Conservation (phyloP, 352 stramenopile genomes). For the Globisporangium viniferum region DNA sequence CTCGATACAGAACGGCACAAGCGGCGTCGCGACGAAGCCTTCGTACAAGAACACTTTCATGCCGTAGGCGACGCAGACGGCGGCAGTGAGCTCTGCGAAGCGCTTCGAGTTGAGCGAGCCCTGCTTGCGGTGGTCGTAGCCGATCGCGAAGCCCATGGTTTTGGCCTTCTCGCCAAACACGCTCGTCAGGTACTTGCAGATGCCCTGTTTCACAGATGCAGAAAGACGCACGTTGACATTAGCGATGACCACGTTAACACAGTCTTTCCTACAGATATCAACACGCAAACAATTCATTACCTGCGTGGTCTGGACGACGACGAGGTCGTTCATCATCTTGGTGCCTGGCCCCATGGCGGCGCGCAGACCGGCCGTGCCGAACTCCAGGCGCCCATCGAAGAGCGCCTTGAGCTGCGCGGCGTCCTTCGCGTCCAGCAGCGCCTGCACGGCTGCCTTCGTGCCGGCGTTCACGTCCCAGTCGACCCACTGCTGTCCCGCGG, state of each 20-base stretch:
- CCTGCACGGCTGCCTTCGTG: slow-evolving; percentile 66
- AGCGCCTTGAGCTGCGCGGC: slow-evolving; percentile 49
- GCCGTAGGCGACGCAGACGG: slow-evolving; percentile 73
- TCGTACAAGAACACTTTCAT: slow-evolving; percentile 91
- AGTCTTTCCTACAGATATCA: neutral
- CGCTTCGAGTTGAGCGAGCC: slow-evolving; percentile 81
- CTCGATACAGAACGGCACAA: slow-evolving; percentile 89
- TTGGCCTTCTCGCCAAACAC: slow-evolving; percentile 73
- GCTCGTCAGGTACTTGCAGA: slow-evolving; percentile 83
- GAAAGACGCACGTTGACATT: neutral
- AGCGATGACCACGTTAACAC: neutral
- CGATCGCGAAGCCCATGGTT: slow-evolving; percentile 81
- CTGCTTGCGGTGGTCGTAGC: slow-evolving; percentile 88
- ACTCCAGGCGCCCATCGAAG: slow-evolving; percentile 84
- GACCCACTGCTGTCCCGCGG: slow-evolving; percentile 69
- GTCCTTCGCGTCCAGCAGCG: slow-evolving; percentile 60
- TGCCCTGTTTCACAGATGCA: slow-evolving; percentile 28
- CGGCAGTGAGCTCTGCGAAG: slow-evolving; percentile 85
- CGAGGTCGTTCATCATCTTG: slow-evolving; percentile 91
- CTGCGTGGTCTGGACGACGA: slow-evolving; percentile 91
- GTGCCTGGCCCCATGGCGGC: slow-evolving; percentile 88
- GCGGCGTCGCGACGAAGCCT: slow-evolving; percentile 93
- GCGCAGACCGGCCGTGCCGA: slow-evolving; percentile 90
- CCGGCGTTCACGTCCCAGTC: slow-evolving; percentile 83
- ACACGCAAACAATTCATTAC: neutral